Base-by-base conservation (phyloP, 1,284 basidiomycete species). In the Ustilago shanxiensis region DNA sequence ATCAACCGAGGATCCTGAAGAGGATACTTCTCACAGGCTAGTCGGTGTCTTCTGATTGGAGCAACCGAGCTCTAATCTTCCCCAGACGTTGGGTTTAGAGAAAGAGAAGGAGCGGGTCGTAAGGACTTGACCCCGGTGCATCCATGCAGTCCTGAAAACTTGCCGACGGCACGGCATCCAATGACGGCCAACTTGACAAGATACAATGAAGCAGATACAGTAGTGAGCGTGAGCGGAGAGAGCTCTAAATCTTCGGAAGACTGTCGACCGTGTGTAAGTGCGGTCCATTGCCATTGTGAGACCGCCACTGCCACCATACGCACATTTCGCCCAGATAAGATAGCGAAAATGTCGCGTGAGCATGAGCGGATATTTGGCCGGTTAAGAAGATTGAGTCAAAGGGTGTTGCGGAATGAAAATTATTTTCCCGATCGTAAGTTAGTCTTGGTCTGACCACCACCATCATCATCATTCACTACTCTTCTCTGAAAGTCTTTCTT, bases 231-330 rank as follows among this genome's bases (percentile, higher is more conserved):
- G 37, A 28, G 45, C 14, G 2, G 35, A 41, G 45, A 57, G 49
- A 65, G 63, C 69, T 72, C 52, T 60, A 67, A 67, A 56, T 53
- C 45, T 59, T 72, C 70, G 70, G 70, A 72, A 63, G 64, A 67
- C 70, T 60, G 14, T 72, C 65, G 33, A 72, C 70, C 70, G 65
- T 59, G 55, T 51, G 35, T 10, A 26, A 26, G 28, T 44, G 24
- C 20, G 29, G 31, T n/a, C n/a, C n/a, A n/a, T n/a, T n/a, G n/a
- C n/a, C n/a, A n/a, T n/a, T 72, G 69, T 72, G 24, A 72, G 69
- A 72, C 57, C 44, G 55, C 4, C 11, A 26, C 20, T 18, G 52
- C 47, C 18, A 22, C 22, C n/a, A 50, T 14, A 10, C 2, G 16
- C 3, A 51, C 35, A 37, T 50, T 56, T 18, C 0, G 28, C 2